Base-by-base conservation (phyloP, 768 basidiomycete genomes). In the Trametes maxima region DNA sequence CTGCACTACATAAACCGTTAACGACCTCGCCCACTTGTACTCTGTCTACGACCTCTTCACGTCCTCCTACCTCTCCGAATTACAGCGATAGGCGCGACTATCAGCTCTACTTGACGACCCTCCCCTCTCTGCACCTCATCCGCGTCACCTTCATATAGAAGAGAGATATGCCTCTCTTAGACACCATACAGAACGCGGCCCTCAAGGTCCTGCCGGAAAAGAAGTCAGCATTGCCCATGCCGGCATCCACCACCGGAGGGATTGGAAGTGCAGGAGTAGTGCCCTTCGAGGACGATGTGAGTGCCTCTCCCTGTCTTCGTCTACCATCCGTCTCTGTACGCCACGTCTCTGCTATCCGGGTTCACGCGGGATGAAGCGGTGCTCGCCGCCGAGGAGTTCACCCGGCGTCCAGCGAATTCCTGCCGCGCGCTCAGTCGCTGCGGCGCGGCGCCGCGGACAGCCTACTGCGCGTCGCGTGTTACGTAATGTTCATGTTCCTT, bases 241-340 rank as follows among this genome's bases (percentile, higher is more conserved):
- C 82, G 46, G 71, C 71, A 33, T 76, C 80, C 52, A 76, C 79
- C 28, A 82, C 81, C 47, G 88, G 89, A 5, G 87, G 85, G 22
- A 75, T 70, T 36, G 83, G 82, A 22, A 79, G 80, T 70, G 87
- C 85, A 5, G 66, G 70, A 16, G 82, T 84, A 72, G 82, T 83
- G 13, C 80, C 79, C 43, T 83, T 85, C 62, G 82, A 89, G 54
- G 88, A 92, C 71, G 86, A 92, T 73, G 90, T 92, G 74, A 81
- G 89, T 79, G 6, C 14, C 25, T 58, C 28, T 25, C 51, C 56
- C 12, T 11, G 36, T 37, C 1, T 53, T 57, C 36, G 53, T 45
- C 49, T 46, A 43, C 19, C 13, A 21, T 39, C n/a, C 5, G 35
- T 7, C 16, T 44, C 58, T 19, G 46, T 63, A 12, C 48, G 47